Conservation (phyloP, 2,329 filamentous ascomycete genomes). For the Aspergillus neotritici region DNA sequence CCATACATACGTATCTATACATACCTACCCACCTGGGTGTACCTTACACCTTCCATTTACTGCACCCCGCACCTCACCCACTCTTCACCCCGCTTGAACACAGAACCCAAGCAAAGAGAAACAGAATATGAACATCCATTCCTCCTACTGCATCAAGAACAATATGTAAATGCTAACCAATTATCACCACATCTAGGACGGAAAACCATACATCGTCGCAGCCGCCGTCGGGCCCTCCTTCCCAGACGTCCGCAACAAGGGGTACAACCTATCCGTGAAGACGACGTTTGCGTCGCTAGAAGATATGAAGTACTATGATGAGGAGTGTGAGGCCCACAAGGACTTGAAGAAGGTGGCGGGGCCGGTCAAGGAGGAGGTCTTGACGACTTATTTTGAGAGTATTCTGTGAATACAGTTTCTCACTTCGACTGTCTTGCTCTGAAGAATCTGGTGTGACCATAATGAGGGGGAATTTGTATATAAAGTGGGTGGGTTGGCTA, state of each 20-base stretch:
- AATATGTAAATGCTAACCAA: neutral
- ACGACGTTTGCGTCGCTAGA: constrained; percentile 59
- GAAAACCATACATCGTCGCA: constrained; percentile 63
- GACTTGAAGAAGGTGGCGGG: constrained; percentile 38
- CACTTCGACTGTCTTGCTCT: no score
- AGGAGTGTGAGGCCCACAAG: constrained; percentile 51
- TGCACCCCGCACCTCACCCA: neutral
- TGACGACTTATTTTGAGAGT: constrained; percentile 36
- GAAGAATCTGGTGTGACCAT: neutral
- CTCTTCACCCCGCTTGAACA: neutral
- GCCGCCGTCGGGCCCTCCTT: constrained; percentile 51
- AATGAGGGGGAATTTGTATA: neutral
- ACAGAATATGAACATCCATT: no score
- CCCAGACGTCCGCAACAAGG: constrained; percentile 57
- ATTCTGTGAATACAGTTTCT: constrained; percentile 19
- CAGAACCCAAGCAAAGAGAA: neutral
- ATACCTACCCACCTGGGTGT: no score
- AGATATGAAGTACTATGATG: constrained; percentile 67
- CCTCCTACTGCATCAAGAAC: no score
- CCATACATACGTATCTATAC: no score
- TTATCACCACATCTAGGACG: constrained; percentile 48
- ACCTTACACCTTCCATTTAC: no score
- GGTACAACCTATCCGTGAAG: constrained; percentile 60
- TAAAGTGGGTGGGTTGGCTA: neutral
- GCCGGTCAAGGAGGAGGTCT: constrained; percentile 31